Evolutionary conservation across 129 eudicot genomes (phyloP).

Genomic region (Chrysanthemum makinoi): DNA sequence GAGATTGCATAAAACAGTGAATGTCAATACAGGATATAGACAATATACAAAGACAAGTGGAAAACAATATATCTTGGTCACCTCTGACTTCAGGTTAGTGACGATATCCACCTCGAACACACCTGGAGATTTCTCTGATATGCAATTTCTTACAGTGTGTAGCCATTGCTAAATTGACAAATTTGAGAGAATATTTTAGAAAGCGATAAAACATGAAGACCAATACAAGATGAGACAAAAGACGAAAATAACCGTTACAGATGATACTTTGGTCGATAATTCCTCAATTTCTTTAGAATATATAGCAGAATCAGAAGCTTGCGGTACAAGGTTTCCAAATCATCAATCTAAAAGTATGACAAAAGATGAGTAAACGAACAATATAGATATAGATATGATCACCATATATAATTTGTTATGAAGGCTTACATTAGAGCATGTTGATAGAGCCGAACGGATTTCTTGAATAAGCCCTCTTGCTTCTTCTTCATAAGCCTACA

Average conservation of each 20-base stretch:
- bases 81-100: slow-evolving; percentile 70
- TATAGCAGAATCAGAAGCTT: slow-evolving; percentile 58
- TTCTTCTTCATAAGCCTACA: slow-evolving; percentile 62
- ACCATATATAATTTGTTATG: slow-evolving; percentile 3
- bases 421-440: slow-evolving; percentile 29
- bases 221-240: slow-evolving; percentile 2
- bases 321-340: slow-evolving; percentile 57
- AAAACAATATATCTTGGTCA: slow-evolving; percentile 26
- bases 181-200: slow-evolving; percentile 20
- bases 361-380: slow-evolving; percentile 11
- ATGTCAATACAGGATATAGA: slow-evolving; percentile 2
- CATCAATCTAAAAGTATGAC: slow-evolving; percentile 49
- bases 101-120: slow-evolving; percentile 57
- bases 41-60: background rate
- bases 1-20: slow-evolving; percentile 11
- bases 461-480: slow-evolving; percentile 65
- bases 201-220: slow-evolving; percentile 1
- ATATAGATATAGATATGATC: background rate
- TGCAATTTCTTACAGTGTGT: slow-evolving; percentile 57
- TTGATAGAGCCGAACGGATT: slow-evolving; percentile 52
- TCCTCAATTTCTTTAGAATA: slow-evolving; percentile 64
- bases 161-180: slow-evolving; percentile 59
- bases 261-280: slow-evolving; percentile 52
- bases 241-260: slow-evolving; percentile 52
- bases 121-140: slow-evolving; percentile 54